These are phyloP conservation scores for Clavispora asparagi DNA, from an alignment of 805 yeast species.

Conservation along the genomic window DNA sequence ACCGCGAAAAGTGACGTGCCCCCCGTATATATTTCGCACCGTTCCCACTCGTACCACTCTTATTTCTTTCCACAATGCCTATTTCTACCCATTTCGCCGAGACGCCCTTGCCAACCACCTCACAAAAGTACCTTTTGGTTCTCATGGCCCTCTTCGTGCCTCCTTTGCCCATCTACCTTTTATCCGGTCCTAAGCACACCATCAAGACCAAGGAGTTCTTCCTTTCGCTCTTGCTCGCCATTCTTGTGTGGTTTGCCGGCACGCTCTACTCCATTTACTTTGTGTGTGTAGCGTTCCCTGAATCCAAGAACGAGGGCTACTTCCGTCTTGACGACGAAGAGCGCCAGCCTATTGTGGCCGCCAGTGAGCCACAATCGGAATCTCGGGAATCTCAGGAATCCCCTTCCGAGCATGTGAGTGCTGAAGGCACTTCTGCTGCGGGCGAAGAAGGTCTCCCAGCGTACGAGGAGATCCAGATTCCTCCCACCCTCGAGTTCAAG, in stretches of 20 bases:
- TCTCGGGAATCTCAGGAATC: not conserved
- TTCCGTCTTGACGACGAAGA: slow-evolving; percentile 18
- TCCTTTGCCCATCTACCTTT: slow-evolving; percentile 33
- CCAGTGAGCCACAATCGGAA: not conserved
- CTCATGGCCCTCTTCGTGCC: slow-evolving; percentile 31
- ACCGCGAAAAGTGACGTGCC: too few species aligned
- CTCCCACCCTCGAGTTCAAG: slow-evolving; percentile 7
- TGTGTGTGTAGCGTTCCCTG: slow-evolving; percentile 18
- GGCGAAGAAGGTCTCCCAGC: slow-evolving; percentile 15
- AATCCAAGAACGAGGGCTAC: slow-evolving; percentile 15
- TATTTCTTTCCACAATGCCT: not conserved
- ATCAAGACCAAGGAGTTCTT: slow-evolving; percentile 31
- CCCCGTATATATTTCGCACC: not conserved
- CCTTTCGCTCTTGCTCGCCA: slow-evolving; percentile 25
- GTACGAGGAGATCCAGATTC: slow-evolving; percentile 19
- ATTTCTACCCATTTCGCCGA: slow-evolving; percentile 10
- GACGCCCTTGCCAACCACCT: slow-evolving; percentile 6
- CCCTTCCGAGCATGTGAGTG: not conserved
- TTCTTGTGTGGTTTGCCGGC: slow-evolving; percentile 28
- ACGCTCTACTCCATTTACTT: slow-evolving; percentile 27
- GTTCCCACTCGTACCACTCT: not conserved
- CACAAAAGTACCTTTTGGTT: slow-evolving; percentile 23
- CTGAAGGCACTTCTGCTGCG: not conserved
- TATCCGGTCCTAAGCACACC: slow-evolving; percentile 22
- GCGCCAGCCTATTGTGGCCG: not conserved